Percentiles rank a stretch among this genome's conserved stretches.
phyloP scores from a whole-genome alignment of 371 early-diverging fungal species.

The Zychaea mexicana region DNA sequence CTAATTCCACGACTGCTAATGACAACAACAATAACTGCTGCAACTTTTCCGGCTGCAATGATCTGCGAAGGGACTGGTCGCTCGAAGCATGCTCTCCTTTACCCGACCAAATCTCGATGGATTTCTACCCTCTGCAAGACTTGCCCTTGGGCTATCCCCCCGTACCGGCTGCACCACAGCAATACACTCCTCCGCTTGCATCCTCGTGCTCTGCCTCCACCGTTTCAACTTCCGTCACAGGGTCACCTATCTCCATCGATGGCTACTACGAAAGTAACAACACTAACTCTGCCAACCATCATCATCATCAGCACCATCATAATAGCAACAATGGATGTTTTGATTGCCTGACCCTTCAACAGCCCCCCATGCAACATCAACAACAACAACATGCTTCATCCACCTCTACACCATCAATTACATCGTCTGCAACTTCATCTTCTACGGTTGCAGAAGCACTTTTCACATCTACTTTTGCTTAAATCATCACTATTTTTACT shows the following conservation, averaged over 20 bases:
- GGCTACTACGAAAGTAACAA: slow-evolving; percentile 17
- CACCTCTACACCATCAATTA: slow-evolving; percentile 10
- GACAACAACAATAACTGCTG: background rate
- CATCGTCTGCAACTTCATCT: background rate
- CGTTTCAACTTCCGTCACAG: slow-evolving; percentile 20
- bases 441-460: background rate
- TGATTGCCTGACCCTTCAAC: slow-evolving; percentile 5
- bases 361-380: slow-evolving; percentile 11
- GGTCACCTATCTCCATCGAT: slow-evolving; percentile 31
- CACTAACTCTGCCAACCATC: slow-evolving; percentile 1
- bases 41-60: background rate
- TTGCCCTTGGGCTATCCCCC: slow-evolving; percentile 15
- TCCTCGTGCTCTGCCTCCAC: slow-evolving; percentile 30
- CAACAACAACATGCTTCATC: slow-evolving; percentile 16
- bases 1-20: no score
- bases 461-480: slow-evolving; percentile 3
- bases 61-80: slow-evolving; percentile 1
- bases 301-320: no score
- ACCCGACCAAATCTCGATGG: slow-evolving; percentile 17
- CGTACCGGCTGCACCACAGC: slow-evolving; percentile 13
- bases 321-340: background rate
- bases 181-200: slow-evolving; percentile 31
- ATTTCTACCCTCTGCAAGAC: slow-evolving; percentile 22
- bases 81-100: slow-evolving; percentile 17
- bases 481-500: background rate